Conservation (phyloP, 257 asterid genomes). For the Galeopsis tetrahit region DNA sequence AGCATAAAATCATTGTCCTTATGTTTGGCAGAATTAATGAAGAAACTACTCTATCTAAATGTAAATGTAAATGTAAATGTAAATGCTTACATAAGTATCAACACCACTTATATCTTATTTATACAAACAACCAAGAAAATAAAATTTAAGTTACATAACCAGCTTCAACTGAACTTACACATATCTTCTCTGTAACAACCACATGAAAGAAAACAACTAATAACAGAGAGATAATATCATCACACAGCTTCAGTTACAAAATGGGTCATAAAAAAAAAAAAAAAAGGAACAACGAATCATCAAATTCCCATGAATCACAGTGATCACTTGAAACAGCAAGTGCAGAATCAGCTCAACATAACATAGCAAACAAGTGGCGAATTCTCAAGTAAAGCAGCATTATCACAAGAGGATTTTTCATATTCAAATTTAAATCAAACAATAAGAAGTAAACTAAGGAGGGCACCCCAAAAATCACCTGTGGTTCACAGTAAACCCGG, state of each 20-base stretch:
- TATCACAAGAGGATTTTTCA: neutral
- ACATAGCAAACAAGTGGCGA: conserved; percentile 12
- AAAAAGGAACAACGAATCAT: neutral
- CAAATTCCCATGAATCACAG: conserved; percentile 15
- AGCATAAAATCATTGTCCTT: neutral
- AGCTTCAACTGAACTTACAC: conserved; percentile 3
- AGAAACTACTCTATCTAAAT: neutral
- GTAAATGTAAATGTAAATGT: neutral
- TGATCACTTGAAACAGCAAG: conserved; percentile 16
- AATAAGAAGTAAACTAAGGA: neutral
- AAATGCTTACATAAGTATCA: no score
- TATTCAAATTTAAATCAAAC: neutral
- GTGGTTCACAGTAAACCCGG: conserved; percentile 55
- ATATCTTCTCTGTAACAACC: conserved; percentile 17
- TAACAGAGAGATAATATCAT: neutral
- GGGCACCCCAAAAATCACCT: conserved; percentile 38
- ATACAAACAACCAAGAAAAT: neutral
- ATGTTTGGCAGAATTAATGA: neutral
- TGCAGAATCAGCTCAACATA: conserved; percentile 9
- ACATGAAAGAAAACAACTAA: neutral
- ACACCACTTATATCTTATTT: neutral
- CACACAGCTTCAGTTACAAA: neutral
- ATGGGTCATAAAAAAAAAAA: neutral
- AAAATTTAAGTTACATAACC: neutral
- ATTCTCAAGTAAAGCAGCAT: neutral